These are phyloP conservation scores for Teunomyces kruisii DNA, from an alignment of 805 yeast species.

Conservation along the genomic window DNA sequence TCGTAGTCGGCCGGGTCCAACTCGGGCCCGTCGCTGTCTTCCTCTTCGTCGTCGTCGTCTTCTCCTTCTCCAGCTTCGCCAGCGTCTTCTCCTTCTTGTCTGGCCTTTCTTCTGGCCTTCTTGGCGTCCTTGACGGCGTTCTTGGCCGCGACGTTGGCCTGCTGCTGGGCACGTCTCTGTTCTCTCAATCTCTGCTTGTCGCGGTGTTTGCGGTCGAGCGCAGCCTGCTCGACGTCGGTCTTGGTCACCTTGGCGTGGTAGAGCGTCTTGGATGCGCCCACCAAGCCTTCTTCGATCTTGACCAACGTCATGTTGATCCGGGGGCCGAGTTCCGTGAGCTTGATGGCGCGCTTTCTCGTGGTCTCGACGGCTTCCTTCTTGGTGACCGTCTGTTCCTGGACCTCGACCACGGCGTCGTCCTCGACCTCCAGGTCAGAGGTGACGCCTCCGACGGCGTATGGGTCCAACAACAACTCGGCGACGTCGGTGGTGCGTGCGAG, in stretches of 20 bases:
- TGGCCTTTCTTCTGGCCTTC: slow-evolving; percentile 63
- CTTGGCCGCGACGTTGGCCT: slow-evolving; percentile 73
- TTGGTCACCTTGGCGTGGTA: slow-evolving; percentile 75
- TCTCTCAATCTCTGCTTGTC: slow-evolving; percentile 60
- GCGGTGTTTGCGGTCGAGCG: slow-evolving; percentile 67
- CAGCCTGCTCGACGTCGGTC: slow-evolving; percentile 56
- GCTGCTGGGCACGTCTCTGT: slow-evolving; percentile 74
- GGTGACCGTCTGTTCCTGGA: slow-evolving; percentile 26
- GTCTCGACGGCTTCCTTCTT: slow-evolving; percentile 12
- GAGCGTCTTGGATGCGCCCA: slow-evolving; percentile 83
- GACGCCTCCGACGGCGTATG: slow-evolving; percentile 74
- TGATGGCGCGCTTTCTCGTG: slow-evolving; percentile 76
- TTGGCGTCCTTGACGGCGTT: slow-evolving; percentile 71
- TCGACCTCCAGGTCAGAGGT: slow-evolving; percentile 94
- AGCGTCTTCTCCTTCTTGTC: slow-evolving; percentile 34
- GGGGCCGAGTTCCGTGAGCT: slow-evolving; percentile 91
- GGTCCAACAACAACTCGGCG: slow-evolving; percentile 80
- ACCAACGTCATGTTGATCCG: slow-evolving; percentile 71
- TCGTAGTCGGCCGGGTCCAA: slow-evolving; percentile 47
- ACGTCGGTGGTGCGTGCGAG: slow-evolving; percentile 68
- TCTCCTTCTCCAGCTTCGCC: slow-evolving; percentile 26
- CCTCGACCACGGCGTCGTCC: slow-evolving; percentile 79
- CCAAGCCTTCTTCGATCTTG: slow-evolving; percentile 86
- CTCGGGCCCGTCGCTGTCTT: slow-evolving; percentile 33
- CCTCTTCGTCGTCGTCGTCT: slow-evolving; percentile 19